Conservation (phyloP, 495 filamentous ascomycete species). For the Hypoxylon crocopeplum region DNA sequence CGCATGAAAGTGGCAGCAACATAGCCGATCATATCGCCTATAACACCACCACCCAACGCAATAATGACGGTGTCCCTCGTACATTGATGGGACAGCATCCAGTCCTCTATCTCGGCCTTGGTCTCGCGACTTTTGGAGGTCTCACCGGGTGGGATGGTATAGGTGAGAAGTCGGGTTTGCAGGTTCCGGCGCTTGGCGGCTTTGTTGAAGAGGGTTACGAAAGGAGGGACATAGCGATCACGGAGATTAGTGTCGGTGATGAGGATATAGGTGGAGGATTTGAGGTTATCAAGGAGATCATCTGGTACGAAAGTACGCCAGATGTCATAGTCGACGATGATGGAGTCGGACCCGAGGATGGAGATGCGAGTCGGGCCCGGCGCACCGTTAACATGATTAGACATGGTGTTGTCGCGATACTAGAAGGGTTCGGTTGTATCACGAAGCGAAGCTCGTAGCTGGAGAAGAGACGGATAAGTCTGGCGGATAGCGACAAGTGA, state of each 20-base stretch:
- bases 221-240: constrained; percentile 77
- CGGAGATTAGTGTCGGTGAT: constrained; percentile 95
- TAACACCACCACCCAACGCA: constrained; percentile 95
- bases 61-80: constrained; percentile 94
- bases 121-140: constrained; percentile 90
- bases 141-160: constrained; percentile 89
- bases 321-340: constrained; percentile 89
- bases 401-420: constrained; percentile 22
- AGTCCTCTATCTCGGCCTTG: constrained; percentile 95
- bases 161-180: constrained; percentile 78
- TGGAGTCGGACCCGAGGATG: constrained; percentile 72
- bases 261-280: constrained; percentile 91
- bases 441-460: neutral
- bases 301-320: constrained; percentile 82
- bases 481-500: neutral
- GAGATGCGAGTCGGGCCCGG: constrained; percentile 56
- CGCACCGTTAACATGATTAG: constrained; percentile 14
- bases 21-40: constrained; percentile 97
- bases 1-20: constrained; percentile 98
- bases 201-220: constrained; percentile 73
- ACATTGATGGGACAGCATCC: constrained; percentile 91
- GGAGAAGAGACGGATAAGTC: neutral
- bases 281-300: constrained; percentile 78
- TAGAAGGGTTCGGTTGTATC: neutral
- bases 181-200: constrained; percentile 53